phyloP scores from a whole-genome alignment of 2,329 filamentous ascomycete species.

The Fonsecaea erecta region DNA sequence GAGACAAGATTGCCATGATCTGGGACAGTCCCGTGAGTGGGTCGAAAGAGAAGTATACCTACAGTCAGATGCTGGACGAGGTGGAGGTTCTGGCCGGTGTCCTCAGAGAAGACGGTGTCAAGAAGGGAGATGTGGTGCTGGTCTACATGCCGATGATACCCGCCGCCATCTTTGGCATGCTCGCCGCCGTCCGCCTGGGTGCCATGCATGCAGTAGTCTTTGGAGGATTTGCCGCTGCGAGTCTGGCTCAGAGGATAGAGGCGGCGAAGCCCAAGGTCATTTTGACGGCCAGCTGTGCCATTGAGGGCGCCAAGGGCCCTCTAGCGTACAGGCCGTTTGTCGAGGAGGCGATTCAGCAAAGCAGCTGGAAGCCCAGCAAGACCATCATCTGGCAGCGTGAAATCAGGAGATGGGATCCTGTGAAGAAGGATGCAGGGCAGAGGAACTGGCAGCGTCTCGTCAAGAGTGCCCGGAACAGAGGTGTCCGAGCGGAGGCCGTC shows the following conservation, averaged over 20 bases:
- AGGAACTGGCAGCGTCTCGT: constrained; percentile 79
- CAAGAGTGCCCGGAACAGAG: constrained; percentile 69
- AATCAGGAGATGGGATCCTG: constrained; percentile 71
- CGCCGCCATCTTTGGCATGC: constrained; percentile 80
- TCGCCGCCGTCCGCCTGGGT: constrained; percentile 79
- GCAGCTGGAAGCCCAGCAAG: constrained; percentile 71
- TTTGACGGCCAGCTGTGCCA: constrained; percentile 88
- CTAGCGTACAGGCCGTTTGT: constrained; percentile 78
- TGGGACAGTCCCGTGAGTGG: constrained; percentile 87
- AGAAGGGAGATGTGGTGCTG: constrained; percentile 82
- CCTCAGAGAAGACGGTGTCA: constrained; percentile 78
- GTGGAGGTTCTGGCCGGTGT: constrained; percentile 83
- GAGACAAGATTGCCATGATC: constrained; percentile 74
- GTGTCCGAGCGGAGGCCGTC: constrained; percentile 73
- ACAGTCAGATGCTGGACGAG: constrained; percentile 74
- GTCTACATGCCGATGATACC: constrained; percentile 99
- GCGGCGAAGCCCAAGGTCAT: constrained; percentile 75
- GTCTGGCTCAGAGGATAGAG: constrained; percentile 86
- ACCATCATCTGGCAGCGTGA: constrained; percentile 85
- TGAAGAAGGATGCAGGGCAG: constrained; percentile 70
- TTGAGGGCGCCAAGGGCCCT: constrained; percentile 82
- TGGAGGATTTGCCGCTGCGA: constrained; percentile 81
- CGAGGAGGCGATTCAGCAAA: constrained; percentile 70
- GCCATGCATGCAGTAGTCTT: constrained; percentile 93
- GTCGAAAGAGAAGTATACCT: constrained; percentile 73